Percentiles rank a stretch among this genome's conserved stretches.
Conservation (phyloP, 768 basidiomycete species). For the Trametes coccinea region DNA sequence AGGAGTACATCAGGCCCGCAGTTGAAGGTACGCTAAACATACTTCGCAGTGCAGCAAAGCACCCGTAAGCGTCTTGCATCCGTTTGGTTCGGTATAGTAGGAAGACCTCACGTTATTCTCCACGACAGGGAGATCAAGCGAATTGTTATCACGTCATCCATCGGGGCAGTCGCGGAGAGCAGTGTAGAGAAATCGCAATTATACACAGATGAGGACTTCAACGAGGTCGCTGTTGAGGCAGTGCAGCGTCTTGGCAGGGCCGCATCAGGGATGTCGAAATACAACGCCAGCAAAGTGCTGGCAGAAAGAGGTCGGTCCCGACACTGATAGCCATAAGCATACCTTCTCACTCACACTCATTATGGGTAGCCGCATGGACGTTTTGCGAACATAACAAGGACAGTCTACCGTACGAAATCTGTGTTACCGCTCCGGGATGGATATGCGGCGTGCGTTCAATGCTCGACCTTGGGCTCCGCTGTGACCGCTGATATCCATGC, state of each 20-base stretch:
- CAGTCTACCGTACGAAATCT: constrained; percentile 33
- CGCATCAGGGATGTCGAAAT: background rate
- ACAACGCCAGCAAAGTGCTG: background rate
- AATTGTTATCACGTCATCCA: background rate
- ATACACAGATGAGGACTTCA: background rate
- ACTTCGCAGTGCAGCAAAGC: constrained; percentile 46
- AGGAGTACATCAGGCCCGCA: constrained; percentile 69
- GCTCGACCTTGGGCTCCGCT: background rate
- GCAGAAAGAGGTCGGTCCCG: constrained; percentile 26
- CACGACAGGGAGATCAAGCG: background rate
- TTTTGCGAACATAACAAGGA: constrained; percentile 45
- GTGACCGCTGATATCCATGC: background rate
- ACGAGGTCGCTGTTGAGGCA: background rate
- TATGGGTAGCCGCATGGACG: constrained; percentile 1
- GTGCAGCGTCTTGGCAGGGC: background rate
- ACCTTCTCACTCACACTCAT: background rate
- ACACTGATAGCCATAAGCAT: background rate
- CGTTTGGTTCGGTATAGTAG: background rate
- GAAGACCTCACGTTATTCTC: background rate
- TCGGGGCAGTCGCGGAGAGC: background rate
- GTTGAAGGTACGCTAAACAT: constrained; percentile 68
- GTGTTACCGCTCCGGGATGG: constrained; percentile 53
- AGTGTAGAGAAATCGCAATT: background rate
- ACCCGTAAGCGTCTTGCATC: background rate
- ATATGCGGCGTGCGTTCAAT: constrained; percentile 12